Evolutionary conservation across 176 grass and related monocot genomes (phyloP).

Genomic region (Paspalum notatum): DNA sequence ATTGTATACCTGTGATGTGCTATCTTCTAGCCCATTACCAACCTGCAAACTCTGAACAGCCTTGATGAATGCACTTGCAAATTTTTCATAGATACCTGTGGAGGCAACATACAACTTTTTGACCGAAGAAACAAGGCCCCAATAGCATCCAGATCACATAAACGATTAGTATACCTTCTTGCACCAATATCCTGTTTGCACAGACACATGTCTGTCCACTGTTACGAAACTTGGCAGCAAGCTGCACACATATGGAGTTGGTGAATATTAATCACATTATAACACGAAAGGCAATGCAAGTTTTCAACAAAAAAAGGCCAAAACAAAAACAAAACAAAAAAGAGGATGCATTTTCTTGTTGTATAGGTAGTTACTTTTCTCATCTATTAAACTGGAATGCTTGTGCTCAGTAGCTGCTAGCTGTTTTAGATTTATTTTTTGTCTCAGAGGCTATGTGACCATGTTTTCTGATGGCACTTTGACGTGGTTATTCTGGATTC

Average conservation of each 20-base stretch:
- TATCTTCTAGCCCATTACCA: constrained; percentile 86
- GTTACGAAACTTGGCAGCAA: constrained; percentile 97
- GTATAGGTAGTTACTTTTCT: not conserved
- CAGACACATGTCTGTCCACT: constrained; percentile 97
- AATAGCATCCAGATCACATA: constrained; percentile 33
- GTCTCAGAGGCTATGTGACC: not conserved
- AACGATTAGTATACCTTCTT: constrained; percentile 71
- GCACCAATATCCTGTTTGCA: constrained; percentile 97
- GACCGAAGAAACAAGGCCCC: constrained; percentile 32
- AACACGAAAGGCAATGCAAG: constrained; percentile 1
- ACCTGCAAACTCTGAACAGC: constrained; percentile 94
- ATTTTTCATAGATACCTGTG: constrained; percentile 92
- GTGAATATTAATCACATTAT: constrained; percentile 28
- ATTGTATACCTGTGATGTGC: constrained; percentile 68
- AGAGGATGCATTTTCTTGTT: not conserved
- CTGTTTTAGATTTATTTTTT: constrained; percentile 19
- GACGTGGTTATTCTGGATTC: not conserved
- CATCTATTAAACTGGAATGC: not conserved
- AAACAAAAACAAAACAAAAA: not conserved
- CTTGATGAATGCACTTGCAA: constrained; percentile 87
- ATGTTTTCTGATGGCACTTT: constrained; percentile 10
- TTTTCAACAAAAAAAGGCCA: constrained; percentile 15
- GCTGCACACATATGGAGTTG: constrained; percentile 50
- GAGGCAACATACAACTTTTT: constrained; percentile 21
- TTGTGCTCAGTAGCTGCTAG: not conserved